These are phyloP conservation scores for Citrullus mucosospermus DNA, from an alignment of 306 rosid genomes.

Conservation along the genomic window DNA sequence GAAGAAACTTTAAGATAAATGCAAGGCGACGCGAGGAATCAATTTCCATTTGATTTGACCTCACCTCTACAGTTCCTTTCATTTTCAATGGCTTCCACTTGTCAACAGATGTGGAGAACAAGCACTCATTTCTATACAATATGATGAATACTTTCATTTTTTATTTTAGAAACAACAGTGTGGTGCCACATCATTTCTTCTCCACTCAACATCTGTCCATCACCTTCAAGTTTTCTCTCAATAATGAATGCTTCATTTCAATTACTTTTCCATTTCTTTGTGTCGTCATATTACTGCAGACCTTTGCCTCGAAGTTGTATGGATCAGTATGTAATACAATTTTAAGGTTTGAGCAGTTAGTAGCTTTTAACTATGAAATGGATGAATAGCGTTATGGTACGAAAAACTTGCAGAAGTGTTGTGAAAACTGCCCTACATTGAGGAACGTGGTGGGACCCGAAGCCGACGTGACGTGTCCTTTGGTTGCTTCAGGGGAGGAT, in stretches of 20 bases:
- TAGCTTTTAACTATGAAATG: too few relatives aligned
- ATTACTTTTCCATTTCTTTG: too few relatives aligned
- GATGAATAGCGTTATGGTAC: not conserved
- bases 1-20: too few relatives aligned
- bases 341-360: too few relatives aligned
- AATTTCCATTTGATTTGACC: not conserved
- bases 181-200: not conserved
- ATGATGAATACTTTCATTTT: not conserved
- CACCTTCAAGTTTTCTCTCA: not conserved
- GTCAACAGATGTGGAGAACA: not conserved
- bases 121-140: not conserved
- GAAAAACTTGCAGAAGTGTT: not conserved
- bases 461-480: not conserved
- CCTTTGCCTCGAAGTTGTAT: not conserved
- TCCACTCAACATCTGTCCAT: not conserved
- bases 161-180: too few relatives aligned
- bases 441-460: not conserved
- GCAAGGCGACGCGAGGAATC: not conserved
- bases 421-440: not conserved
- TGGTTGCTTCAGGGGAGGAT: not conserved
- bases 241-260: not conserved
- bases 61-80: not conserved
- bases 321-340: too few relatives aligned
- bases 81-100: not conserved
- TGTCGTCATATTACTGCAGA: not conserved